A percentile compares a stretch with the other conserved stretches of the same genome.
phyloP scores from a whole-genome alignment of 805 yeast genomes.

The Cyberlindnera samutprakarnensis region DNA sequence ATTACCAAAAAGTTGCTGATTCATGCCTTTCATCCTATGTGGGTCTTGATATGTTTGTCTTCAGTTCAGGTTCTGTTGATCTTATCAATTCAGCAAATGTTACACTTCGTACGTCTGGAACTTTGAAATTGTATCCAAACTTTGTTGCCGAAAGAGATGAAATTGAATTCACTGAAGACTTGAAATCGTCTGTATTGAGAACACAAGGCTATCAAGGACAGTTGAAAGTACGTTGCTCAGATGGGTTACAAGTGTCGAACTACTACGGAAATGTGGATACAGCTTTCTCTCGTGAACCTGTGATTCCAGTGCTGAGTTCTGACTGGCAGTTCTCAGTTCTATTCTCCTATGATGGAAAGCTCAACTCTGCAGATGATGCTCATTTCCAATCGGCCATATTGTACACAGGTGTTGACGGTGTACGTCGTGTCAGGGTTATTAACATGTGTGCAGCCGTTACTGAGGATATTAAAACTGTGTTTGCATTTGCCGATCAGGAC shows the following conservation, averaged over 20 bases:
- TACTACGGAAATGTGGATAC: constrained; percentile 55
- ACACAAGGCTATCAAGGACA: constrained; percentile 72
- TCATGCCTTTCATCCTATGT: constrained; percentile 50
- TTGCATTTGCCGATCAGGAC: constrained; percentile 76
- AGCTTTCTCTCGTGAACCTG: constrained; percentile 47
- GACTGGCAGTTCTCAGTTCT: constrained; percentile 66
- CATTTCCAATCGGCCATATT: constrained; percentile 88
- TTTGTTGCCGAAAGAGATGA: constrained; percentile 69
- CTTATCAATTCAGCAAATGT: constrained; percentile 65
- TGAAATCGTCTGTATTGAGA: constrained; percentile 42
- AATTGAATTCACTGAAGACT: constrained; percentile 50
- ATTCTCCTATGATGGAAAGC: constrained; percentile 68
- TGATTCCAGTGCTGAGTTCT: constrained; percentile 55
- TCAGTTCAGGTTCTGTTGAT: constrained; percentile 60
- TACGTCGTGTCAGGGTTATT: constrained; percentile 78
- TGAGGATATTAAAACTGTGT: constrained; percentile 63
- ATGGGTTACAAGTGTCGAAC: constrained; percentile 72
- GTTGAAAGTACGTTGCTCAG: constrained; percentile 78
- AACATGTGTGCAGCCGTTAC: constrained; percentile 80
- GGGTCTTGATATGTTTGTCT: constrained; percentile 72
- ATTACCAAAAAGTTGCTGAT: constrained; percentile 51
- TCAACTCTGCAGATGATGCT: constrained; percentile 64
- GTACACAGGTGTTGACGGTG: constrained; percentile 73
- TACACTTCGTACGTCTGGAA: constrained; percentile 65
- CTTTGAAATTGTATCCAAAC: constrained; percentile 52